Percentiles rank a stretch among this genome's conserved stretches.
Conservation (phyloP, 371 early-diverging fungal species). For the Encephalitozoon hellem region DNA sequence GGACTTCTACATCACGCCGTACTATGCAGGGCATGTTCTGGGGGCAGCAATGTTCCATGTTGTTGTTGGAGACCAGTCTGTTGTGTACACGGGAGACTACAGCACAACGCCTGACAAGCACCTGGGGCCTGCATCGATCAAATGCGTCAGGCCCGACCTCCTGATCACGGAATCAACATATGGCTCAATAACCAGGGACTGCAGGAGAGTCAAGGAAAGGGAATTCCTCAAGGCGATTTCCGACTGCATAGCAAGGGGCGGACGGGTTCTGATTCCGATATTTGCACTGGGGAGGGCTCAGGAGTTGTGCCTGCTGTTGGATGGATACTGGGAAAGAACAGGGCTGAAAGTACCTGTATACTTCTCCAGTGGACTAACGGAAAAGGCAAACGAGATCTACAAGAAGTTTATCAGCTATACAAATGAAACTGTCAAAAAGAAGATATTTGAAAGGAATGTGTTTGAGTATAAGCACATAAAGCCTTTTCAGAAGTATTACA, state of each 20-base stretch:
- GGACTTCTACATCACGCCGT: constrained; percentile 66
- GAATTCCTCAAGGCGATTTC: constrained; percentile 80
- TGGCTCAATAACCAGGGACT: constrained; percentile 81
- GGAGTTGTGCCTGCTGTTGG: constrained; percentile 81
- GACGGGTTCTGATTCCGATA: constrained; percentile 83
- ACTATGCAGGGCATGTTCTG: constrained; percentile 92
- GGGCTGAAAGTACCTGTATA: constrained; percentile 73
- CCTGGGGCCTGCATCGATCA: constrained; percentile 81
- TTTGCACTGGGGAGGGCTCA: constrained; percentile 90
- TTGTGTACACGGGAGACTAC: constrained; percentile 91
- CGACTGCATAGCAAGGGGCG: constrained; percentile 71
- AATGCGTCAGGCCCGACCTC: constrained; percentile 72
- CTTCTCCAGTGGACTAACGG: constrained; percentile 79
- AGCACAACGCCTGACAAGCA: constrained; percentile 91
- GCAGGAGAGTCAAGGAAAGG: constrained; percentile 76
- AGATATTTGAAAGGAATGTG: constrained; percentile 69
- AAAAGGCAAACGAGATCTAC: constrained; percentile 81
- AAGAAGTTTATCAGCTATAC: constrained; percentile 85
- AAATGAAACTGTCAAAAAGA: constrained; percentile 76
- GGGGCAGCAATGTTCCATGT: constrained; percentile 91
- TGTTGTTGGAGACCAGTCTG: constrained; percentile 61
- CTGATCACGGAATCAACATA: constrained; percentile 88
- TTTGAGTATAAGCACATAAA: constrained; percentile 85
- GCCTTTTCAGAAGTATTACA: constrained; percentile 67
- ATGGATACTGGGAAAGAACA: constrained; percentile 85